These are phyloP conservation scores for Colletotrichum musicola DNA, from an alignment of 2,329 filamentous ascomycete species.

Conservation along the genomic window DNA sequence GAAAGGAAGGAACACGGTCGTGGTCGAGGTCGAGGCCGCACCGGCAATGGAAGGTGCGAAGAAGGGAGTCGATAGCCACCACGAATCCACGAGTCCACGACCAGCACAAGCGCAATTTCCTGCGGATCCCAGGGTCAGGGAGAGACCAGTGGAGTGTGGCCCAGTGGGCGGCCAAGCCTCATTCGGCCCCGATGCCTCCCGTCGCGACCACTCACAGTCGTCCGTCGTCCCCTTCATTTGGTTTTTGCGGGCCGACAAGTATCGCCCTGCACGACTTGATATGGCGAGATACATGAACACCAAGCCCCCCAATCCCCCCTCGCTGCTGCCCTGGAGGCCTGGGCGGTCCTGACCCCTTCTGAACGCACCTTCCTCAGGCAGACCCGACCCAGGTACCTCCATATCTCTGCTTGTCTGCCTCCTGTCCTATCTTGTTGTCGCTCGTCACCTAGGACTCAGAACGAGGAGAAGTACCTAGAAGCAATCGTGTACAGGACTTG, in stretches of 20 bases:
- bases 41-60: neutral
- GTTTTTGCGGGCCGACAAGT: constrained; percentile 13
- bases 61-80: neutral
- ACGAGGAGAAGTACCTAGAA: too few relatives aligned
- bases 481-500: too few relatives aligned
- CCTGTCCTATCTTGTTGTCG: too few relatives aligned
- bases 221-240: constrained; percentile 11
- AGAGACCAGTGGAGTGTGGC: neutral
- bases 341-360: neutral
- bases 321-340: neutral
- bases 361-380: too few relatives aligned
- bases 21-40: neutral
- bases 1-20: neutral
- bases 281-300: constrained; percentile 8
- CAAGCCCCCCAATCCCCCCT: neutral
- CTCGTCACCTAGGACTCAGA: too few relatives aligned
- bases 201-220: constrained; percentile 16
- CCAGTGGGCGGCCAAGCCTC: constrained; percentile 24
- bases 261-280: neutral
- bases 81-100: neutral
- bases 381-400: too few relatives aligned
- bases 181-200: constrained; percentile 7
- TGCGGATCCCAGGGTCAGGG: constrained; percentile 2
- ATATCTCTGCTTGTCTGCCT: too few relatives aligned
- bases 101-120: constrained; percentile 34